Evolutionary conservation across 2,329 filamentous ascomycete species (phyloP), one percentile per base, ranked within the genome.

Genomic region (Penicillium sp.): DNA sequence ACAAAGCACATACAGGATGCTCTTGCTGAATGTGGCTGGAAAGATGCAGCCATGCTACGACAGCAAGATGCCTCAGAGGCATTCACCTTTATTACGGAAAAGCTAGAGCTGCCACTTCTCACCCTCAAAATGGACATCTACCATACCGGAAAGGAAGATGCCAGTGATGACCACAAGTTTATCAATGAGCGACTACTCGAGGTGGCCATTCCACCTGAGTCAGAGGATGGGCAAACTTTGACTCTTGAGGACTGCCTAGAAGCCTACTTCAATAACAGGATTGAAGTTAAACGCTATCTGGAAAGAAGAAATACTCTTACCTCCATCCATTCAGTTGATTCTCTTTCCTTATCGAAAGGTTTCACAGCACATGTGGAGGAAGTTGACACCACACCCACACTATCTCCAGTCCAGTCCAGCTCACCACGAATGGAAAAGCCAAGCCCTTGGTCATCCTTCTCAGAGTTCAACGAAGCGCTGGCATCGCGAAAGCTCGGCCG

Each of bases 51-150:
- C 15, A 68, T 78, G 41, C 61, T 87, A n/a, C 78, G 83, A 53
- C 93, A 97, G 60, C 93, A 98, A 67, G 93, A 98, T 64, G 87
- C 88, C 0, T 96, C 93, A 0, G 93, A 98, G 66, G 90, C 90
- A 1, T 97, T 97, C 61, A 87, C 84, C 0, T 96, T 96, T 62
- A 89, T 98, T 49, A 95, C 91, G 0, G 90, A 89, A 51, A 88
- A 84, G 15, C 76, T 98, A 14, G 84, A 94, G 54, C 68, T 97
- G 11, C 93, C 93, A 5, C 74, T 97, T 2, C 76, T 97, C 17
- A 90, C 90, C 0, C 69, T 97, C 25, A 94, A 95, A 61, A 91
- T 96, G 72, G 90, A 97, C 60, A 81, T 97, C 10, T 96, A 91
- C 54, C 93, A 96, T 58, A 86, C 88, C 16, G 93, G 91, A 10